Evolutionary conservation across 2,329 filamentous ascomycete species (phyloP).

Genomic region (Tolypocladium paradoxum): DNA sequence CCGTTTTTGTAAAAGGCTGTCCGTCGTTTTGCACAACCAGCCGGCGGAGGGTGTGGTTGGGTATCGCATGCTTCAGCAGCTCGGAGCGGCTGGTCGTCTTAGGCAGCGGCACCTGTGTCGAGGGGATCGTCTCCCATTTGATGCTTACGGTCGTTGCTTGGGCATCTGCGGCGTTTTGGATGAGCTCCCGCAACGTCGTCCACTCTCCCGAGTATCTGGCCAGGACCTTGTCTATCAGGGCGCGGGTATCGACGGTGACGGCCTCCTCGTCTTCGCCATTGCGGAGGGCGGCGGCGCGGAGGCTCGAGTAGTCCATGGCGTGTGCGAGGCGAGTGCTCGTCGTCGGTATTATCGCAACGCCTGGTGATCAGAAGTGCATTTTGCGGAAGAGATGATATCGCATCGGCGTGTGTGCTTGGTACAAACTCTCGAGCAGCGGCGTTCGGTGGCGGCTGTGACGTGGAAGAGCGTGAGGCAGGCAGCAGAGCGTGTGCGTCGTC

Average conservation of each 20-base stretch:
- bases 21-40: conserved; percentile 93
- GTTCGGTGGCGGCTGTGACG: neutral
- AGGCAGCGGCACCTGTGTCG: conserved; percentile 62
- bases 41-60: conserved; percentile 75
- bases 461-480: neutral
- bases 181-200: conserved; percentile 79
- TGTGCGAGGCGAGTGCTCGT: neutral
- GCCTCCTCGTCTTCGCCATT: conserved; percentile 89
- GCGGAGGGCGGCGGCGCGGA: conserved; percentile 78
- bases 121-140: conserved; percentile 85
- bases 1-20: conserved; percentile 73
- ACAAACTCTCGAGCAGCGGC: neutral
- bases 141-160: conserved; percentile 82
- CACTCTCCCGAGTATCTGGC: conserved; percentile 95
- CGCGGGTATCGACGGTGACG: conserved; percentile 93
- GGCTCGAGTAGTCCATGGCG: conserved; percentile 59
- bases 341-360: neutral
- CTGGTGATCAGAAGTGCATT: neutral
- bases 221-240: conserved; percentile 94
- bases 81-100: conserved; percentile 55
- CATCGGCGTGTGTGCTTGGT: neutral
- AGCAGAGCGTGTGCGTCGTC: neutral
- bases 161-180: conserved; percentile 97
- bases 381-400: neutral
- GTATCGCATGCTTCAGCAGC: conserved; percentile 69